Conservation (phyloP, 495 filamentous ascomycete genomes). For the Xylaria telfairii region DNA sequence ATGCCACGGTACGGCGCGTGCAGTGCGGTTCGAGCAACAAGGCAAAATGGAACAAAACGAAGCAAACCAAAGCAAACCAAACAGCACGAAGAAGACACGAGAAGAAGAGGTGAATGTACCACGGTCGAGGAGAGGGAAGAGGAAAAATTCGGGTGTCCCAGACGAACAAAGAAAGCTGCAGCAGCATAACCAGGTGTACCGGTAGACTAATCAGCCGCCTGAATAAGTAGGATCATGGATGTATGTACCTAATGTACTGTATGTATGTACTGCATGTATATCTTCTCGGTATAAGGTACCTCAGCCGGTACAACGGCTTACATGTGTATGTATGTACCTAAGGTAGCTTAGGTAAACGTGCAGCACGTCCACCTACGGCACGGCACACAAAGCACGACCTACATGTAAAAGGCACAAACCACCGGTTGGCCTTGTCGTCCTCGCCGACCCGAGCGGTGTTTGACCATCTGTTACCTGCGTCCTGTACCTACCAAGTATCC, state of each 20-base stretch:
- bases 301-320: neutral
- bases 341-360: neutral
- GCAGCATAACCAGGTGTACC: neutral
- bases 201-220: conserved; percentile 5
- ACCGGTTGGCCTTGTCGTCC: neutral
- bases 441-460: conserved; percentile 4
- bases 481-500: neutral
- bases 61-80: conserved; percentile 25
- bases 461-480: neutral
- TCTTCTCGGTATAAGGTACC: neutral
- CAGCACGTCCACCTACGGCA: neutral
- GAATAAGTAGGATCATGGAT: neutral
- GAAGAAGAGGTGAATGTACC: neutral
- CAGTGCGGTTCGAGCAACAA: conserved; percentile 4
- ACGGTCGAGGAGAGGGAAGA: neutral
- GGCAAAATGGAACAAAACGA: conserved; percentile 4
- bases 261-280: too few species aligned
- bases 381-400: neutral
- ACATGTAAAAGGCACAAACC: neutral
- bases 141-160: neutral
- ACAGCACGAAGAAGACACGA: conserved; percentile 23
- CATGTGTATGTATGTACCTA: neutral
- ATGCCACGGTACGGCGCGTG: conserved; percentile 9
- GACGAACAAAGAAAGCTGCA: conserved; percentile 9
- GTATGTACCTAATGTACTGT: too few species aligned